These are phyloP conservation scores for Forsythia suspensa DNA, from an alignment of 257 asterid genomes.

Conservation along the genomic window DNA sequence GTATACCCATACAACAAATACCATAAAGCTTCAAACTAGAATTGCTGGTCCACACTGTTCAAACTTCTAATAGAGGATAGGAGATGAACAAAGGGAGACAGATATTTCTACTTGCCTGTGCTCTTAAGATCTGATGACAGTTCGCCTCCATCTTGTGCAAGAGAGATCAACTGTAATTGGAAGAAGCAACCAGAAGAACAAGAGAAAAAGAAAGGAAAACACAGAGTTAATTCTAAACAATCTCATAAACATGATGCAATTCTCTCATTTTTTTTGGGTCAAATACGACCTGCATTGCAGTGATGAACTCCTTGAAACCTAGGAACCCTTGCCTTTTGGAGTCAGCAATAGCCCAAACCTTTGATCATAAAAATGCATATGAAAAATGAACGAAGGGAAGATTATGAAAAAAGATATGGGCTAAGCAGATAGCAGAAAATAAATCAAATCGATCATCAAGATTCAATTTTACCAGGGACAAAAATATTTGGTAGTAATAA, in stretches of 20 bases:
- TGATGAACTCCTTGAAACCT: slow-evolving; percentile 74
- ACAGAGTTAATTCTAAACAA: slow-evolving; percentile 13
- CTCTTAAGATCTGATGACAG: slow-evolving; percentile 50
- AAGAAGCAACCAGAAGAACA: slow-evolving; percentile 13
- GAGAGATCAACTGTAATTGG: slow-evolving; percentile 59
- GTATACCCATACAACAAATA: slow-evolving; percentile 1
- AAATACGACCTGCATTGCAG: slow-evolving; percentile 84
- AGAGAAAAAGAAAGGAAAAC: not conserved
- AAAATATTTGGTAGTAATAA: not conserved
- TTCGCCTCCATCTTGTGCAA: slow-evolving; percentile 85
- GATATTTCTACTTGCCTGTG: slow-evolving; percentile 46
- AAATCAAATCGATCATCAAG: not conserved
- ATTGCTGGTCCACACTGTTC: not conserved
- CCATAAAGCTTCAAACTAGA: not conserved
- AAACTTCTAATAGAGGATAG: not conserved
- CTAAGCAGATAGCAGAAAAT: slow-evolving; percentile 8
- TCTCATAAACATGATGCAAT: not conserved
- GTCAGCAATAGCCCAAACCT: slow-evolving; percentile 98
- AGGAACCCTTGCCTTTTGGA: slow-evolving; percentile 84
- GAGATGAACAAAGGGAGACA: not conserved
- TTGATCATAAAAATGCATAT: slow-evolving; percentile 19
- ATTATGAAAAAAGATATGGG: not conserved
- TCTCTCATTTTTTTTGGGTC: not conserved
- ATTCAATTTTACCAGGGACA: not conserved
- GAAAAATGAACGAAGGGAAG: not conserved